Conservation (phyloP, 768 basidiomycete species). For the Boletus speciosus region DNA sequence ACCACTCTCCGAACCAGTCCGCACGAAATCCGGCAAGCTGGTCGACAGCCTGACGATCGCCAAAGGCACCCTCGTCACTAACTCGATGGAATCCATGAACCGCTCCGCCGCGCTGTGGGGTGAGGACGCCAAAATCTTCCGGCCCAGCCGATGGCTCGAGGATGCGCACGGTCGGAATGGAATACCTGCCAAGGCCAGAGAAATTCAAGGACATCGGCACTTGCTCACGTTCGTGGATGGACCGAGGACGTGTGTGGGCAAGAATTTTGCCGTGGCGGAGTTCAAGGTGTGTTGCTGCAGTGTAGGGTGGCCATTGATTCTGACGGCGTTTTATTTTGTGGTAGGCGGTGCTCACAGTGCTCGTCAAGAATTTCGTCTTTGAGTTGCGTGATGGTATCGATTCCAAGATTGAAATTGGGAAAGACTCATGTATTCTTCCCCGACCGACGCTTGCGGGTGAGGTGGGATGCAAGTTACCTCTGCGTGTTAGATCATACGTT, state of each 20-base stretch:
- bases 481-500: conserved; percentile 15
- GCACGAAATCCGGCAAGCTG: conserved; percentile 36
- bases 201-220: conserved; percentile 47
- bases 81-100: conserved; percentile 49
- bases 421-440: neutral
- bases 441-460: conserved; percentile 14
- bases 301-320: too few species aligned
- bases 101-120: conserved; percentile 57
- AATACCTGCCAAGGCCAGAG: conserved; percentile 30
- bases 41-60: conserved; percentile 41
- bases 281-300: conserved; percentile 26
- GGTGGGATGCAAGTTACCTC: conserved; percentile 21
- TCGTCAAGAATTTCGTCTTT: conserved; percentile 40
- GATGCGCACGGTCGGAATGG: conserved; percentile 15
- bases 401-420: conserved; percentile 4
- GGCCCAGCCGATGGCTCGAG: conserved; percentile 61
- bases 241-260: conserved; percentile 47
- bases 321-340: neutral
- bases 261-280: conserved; percentile 42
- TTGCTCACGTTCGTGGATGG: conserved; percentile 52
- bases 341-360: conserved; percentile 42
- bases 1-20: conserved; percentile 47
- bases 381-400: conserved; percentile 36
- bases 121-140: conserved; percentile 50
- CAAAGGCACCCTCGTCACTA: conserved; percentile 43